These are phyloP conservation scores for Calophaca sinica DNA, from an alignment of 306 rosid species.

Conservation along the genomic window DNA sequence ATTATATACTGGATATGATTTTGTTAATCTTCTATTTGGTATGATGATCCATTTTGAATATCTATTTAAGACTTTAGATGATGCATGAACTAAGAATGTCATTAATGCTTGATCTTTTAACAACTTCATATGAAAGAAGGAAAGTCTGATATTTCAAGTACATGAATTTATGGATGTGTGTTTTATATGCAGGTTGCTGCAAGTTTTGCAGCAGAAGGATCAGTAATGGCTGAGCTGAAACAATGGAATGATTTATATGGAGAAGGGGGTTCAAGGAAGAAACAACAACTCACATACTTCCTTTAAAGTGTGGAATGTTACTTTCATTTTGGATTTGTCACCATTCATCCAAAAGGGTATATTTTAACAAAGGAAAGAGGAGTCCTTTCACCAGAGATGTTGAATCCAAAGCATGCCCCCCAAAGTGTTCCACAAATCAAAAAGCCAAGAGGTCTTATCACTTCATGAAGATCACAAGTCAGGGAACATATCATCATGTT, in stretches of 20 bases:
- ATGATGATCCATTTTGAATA: neutral
- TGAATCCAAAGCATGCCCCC: slow-evolving; percentile 29
- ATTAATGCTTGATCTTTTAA: neutral
- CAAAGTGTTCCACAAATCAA: neutral
- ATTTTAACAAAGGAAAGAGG: slow-evolving; percentile 34
- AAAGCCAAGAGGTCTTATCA: slow-evolving; percentile 11
- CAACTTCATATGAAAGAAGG: neutral
- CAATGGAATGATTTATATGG: slow-evolving; percentile 94
- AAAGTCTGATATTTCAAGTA: neutral
- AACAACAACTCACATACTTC: slow-evolving; percentile 91
- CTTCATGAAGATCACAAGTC: slow-evolving; percentile 33
- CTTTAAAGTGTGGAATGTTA: slow-evolving; percentile 50
- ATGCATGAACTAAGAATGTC: neutral
- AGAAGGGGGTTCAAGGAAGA: slow-evolving; percentile 97
- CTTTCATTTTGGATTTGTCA: slow-evolving; percentile 1
- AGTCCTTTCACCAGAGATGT: slow-evolving; percentile 37
- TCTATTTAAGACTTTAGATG: no score
- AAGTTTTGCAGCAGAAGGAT: slow-evolving; percentile 89
- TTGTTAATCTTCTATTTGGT: neutral
- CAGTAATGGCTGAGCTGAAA: slow-evolving; percentile 86
- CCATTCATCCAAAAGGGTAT: slow-evolving; percentile 40
- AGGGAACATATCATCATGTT: slow-evolving; percentile 25
- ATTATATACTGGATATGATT: neutral
- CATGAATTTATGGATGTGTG: slow-evolving; percentile 20
- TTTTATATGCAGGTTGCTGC: slow-evolving; percentile 75